Evolutionary conservation across 345 rosid genomes (phyloP).

Genomic region (Pugionium dolabratum): DNA sequence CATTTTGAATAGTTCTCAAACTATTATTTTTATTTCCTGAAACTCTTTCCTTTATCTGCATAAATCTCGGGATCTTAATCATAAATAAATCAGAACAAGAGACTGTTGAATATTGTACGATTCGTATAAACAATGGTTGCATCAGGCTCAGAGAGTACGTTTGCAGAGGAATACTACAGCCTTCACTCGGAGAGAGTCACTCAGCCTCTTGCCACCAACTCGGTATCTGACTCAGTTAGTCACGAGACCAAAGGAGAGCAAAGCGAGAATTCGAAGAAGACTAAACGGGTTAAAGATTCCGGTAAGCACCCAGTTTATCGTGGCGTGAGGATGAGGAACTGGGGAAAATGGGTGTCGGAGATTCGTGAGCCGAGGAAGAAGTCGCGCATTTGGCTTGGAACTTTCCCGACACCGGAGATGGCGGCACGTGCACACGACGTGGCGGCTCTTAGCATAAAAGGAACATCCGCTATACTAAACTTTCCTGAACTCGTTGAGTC

Average conservation of each 20-base stretch:
- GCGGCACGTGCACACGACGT: constrained; percentile 98
- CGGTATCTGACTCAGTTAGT: constrained; percentile 17
- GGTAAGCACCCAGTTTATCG: constrained; percentile 77
- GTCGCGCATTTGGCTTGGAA: constrained; percentile 93
- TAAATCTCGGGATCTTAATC: constrained; percentile 26
- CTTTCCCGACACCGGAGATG: constrained; percentile 93
- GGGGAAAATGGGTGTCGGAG: constrained; percentile 99
- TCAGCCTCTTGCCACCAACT: constrained; percentile 21
- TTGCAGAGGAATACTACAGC: constrained; percentile 23
- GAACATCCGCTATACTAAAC: constrained; percentile 75
- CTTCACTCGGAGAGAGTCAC: constrained; percentile 16
- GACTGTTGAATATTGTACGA: constrained; percentile 8
- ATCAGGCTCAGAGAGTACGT: constrained; percentile 6
- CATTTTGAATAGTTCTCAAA: constrained; percentile 25
- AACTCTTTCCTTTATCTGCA: neutral
- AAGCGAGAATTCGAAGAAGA: constrained; percentile 20
- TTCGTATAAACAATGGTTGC: constrained; percentile 33
- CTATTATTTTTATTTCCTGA: neutral
- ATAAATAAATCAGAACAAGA: constrained; percentile 4
- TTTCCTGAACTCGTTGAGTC: constrained; percentile 73
- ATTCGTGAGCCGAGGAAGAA: constrained; percentile 92
- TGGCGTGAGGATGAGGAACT: constrained; percentile 86
- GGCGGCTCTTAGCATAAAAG: constrained; percentile 86
- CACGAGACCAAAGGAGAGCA: constrained; percentile 19
- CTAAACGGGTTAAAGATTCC: constrained; percentile 54